Base-by-base conservation (phyloP, 495 filamentous ascomycete species). In the Podospora comata region DNA sequence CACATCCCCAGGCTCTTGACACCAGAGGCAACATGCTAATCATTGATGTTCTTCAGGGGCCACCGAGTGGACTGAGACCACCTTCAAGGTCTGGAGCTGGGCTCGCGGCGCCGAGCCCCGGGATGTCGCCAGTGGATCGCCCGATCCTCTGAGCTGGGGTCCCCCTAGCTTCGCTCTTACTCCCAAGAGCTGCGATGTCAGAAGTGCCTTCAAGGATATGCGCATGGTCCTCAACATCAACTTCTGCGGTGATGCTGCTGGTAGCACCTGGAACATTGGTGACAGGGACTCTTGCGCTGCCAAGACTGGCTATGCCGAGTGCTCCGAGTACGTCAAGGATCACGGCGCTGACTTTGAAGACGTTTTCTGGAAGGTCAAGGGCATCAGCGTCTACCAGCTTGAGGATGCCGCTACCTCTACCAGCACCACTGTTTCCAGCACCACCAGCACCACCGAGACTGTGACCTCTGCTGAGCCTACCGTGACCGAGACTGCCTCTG, bases 11-110 rank as follows among this genome's bases (percentile, higher is more conserved):
- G 55, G 23, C n/a, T 58, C 55, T 26, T 15, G n/a, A 66, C 23
- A 23, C 23, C 23, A 23, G 23, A 23, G 23, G 23, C 1, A 18
- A 20, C 60, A 20, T 61, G 53, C 65, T 64, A 54, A 70, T 60
- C 9, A 16, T 2, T 48, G 39, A 61, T 13, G 30, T 56, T 18
- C 9, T 23, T 64, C 9, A 77, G 70, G 92, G 71, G 91, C 91
- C 2, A 89, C 89, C 76, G 85, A 94, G 72, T 93, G 90, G 90
- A 89, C 82, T 30, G 78, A 79, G 4, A 72, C 85, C 7, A 81
- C 72, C 68, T 87, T 96, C 74, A 87, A 86, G 70, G 85, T 97
- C 65, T 96, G 87, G 86, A 90, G 87, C 80, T 94, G 91, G 79
- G 73, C 89, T 15, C 85, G 85, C 23, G 65, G 68, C 13, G 67